These are phyloP conservation scores for Aureobasidium zeae DNA, from an alignment of 2,329 filamentous ascomycete species.

Conservation along the genomic window DNA sequence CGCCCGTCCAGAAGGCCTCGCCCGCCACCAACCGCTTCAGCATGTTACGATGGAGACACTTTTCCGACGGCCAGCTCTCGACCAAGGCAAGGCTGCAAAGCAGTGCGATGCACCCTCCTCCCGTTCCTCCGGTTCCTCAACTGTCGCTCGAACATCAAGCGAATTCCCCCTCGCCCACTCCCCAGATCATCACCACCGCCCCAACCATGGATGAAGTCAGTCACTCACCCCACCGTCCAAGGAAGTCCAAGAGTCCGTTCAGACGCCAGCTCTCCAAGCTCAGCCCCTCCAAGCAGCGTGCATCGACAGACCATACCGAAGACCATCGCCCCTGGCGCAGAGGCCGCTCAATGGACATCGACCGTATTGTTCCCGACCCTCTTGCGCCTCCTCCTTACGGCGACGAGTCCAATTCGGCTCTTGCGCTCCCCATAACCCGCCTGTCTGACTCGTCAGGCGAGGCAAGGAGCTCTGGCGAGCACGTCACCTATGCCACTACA, in stretches of 20 bases:
- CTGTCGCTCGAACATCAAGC: constrained; percentile 27
- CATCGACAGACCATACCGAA: constrained; percentile 26
- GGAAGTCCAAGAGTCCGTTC: constrained; percentile 18
- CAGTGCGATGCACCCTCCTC: constrained; percentile 44
- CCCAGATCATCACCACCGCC: constrained; percentile 81
- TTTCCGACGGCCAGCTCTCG: constrained; percentile 83
- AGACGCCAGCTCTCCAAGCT: constrained; percentile 29
- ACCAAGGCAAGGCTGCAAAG: constrained; percentile 61
- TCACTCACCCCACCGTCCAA: constrained; percentile 21
- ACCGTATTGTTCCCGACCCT: constrained; percentile 7
- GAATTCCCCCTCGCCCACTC: constrained; percentile 32
- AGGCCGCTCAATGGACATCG: constrained; percentile 8
- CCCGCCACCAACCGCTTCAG: constrained; percentile 45
- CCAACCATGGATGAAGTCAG: constrained; percentile 53
- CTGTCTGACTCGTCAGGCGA: constrained; percentile 84
- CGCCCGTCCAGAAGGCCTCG: constrained; percentile 16
- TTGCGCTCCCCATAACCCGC: constrained; percentile 56
- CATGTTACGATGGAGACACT: constrained; percentile 78
- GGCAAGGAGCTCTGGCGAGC: constrained; percentile 58
- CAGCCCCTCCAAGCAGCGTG: constrained; percentile 14
- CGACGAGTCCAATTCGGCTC: constrained; percentile 51
- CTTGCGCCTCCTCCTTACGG: constrained; percentile 48
- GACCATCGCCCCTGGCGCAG: constrained; percentile 18
- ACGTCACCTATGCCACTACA: constrained; percentile 48
- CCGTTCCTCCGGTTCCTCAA: constrained; percentile 35